These are phyloP conservation scores for Parastagonospora avenae DNA, from an alignment of 2,329 filamentous ascomycete species.

Conservation along the genomic window DNA sequence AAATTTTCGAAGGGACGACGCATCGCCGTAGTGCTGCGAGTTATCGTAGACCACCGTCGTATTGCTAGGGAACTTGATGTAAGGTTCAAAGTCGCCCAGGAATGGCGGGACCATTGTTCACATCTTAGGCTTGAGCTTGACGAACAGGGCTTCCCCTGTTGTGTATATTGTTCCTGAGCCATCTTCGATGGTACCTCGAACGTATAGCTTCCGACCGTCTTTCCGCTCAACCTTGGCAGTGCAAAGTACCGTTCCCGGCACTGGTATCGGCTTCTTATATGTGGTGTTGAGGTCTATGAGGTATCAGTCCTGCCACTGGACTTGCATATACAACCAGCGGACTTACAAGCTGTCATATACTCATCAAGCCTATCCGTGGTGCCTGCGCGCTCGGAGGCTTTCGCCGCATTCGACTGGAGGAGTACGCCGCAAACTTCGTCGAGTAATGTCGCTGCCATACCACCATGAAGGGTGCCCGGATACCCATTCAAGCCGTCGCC, in stretches of 20 bases:
- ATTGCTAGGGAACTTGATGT: too few relatives aligned
- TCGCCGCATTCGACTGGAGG: constrained; percentile 51
- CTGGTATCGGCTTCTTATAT: constrained; percentile 60
- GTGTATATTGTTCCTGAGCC: constrained; percentile 56
- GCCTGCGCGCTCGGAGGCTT: constrained; percentile 12
- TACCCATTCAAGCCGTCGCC: constrained; percentile 62
- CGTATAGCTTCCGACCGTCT: constrained; percentile 61
- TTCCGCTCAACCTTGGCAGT: constrained; percentile 51
- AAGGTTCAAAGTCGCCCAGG: neutral
- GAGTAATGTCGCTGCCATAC: constrained; percentile 62
- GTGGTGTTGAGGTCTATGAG: constrained; percentile 58
- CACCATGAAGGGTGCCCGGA: constrained; percentile 61
- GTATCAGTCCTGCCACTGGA: constrained; percentile 12
- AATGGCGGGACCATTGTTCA: constrained; percentile 8
- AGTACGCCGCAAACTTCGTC: constrained; percentile 63
- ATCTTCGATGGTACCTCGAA: constrained; percentile 57
- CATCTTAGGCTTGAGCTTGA: constrained; percentile 37
- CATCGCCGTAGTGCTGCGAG: too few relatives aligned
- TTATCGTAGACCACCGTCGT: too few relatives aligned
- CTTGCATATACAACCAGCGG: too few relatives aligned
- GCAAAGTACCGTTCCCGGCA: constrained; percentile 56
- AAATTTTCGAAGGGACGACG: too few relatives aligned
- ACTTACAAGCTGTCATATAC: constrained; percentile 44
- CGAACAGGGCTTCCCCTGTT: constrained; percentile 60
- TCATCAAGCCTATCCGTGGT: constrained; percentile 7